Evolutionary conservation across 1,284 basidiomycete species (phyloP), one percentile per base, ranked within the genome.

Genomic region (Microbotryomycetes sp.): DNA sequence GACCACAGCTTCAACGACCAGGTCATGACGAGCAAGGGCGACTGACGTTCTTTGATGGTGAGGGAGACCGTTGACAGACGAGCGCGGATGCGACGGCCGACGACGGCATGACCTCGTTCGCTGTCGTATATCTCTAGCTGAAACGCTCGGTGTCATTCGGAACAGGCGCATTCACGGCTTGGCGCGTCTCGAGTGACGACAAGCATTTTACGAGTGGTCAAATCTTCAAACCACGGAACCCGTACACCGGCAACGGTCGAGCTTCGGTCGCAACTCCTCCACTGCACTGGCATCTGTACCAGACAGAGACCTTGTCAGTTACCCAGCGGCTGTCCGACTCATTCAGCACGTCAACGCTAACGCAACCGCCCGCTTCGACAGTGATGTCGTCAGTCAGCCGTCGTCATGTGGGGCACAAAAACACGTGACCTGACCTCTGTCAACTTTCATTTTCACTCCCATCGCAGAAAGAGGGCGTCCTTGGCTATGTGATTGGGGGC

Each of bases 401-500:
- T n/a, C n/a, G n/a, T n/a, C n/a, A n/a, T n/a, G n/a, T n/a, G n/a
- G n/a, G n/a, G n/a, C n/a, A n/a, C n/a, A n/a, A n/a, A n/a, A n/a
- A n/a, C n/a, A n/a, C n/a, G n/a, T n/a, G n/a, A n/a, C n/a, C n/a
- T n/a, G n/a, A n/a, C n/a, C n/a, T n/a, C n/a, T n/a, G n/a, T n/a
- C n/a, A n/a, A n/a, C n/a, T n/a, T n/a, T n/a, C n/a, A n/a, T n/a
- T n/a, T n/a, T n/a, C 9, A 12, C 19, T 42, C 36, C 9, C 9
- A 42, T 42, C 19, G 36, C 36, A 42, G 36, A 49, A 57, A 47
- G 42, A 65, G 12, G 75, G 74, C n/a, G 69, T 64, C 12, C 63
- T 76, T 25, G 65, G 68, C 57, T 76, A 76, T 60, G 58, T 64
- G n/a, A 71, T 76, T 55, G 70, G 75, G 47, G 75, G 75, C 31